phyloP scores from a whole-genome alignment of 2,329 filamentous ascomycete species.

The Neofusicoccum ribis region DNA sequence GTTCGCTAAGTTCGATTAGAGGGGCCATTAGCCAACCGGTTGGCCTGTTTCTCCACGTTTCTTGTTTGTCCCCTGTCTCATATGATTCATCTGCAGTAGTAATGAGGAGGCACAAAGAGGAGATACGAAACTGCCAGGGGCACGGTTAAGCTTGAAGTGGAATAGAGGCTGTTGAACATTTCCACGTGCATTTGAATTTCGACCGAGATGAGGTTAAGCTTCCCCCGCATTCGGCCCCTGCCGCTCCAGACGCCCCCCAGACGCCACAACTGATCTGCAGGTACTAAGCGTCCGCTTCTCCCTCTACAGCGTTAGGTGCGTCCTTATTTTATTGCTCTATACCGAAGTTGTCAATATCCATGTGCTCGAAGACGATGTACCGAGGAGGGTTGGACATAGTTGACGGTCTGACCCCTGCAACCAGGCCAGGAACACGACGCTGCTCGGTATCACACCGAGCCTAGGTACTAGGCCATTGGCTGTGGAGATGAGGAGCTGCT shows the following conservation, averaged over 20 bases:
- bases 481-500: slow-evolving; percentile 3
- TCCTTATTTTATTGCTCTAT: neutral
- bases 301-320: neutral
- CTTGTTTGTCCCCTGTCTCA: neutral
- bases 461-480: neutral
- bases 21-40: neutral
- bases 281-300: neutral
- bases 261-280: neutral
- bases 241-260: neutral
- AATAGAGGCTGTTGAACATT: slow-evolving; percentile 7
- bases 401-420: neutral
- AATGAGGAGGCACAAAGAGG: neutral
- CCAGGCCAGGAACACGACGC: neutral
- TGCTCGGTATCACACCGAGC: neutral
- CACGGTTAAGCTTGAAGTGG: neutral
- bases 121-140: neutral
- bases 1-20: slow-evolving; percentile 66
- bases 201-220: slow-evolving; percentile 7
- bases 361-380: neutral
- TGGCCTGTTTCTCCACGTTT: neutral
- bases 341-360: neutral
- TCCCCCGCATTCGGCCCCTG: neutral
- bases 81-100: neutral
- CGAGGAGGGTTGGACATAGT: neutral
- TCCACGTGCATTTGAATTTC: slow-evolving; percentile 3